phyloP scores from a whole-genome alignment of 352 stramenopile species.

The Phytophthora palmivora region DNA sequence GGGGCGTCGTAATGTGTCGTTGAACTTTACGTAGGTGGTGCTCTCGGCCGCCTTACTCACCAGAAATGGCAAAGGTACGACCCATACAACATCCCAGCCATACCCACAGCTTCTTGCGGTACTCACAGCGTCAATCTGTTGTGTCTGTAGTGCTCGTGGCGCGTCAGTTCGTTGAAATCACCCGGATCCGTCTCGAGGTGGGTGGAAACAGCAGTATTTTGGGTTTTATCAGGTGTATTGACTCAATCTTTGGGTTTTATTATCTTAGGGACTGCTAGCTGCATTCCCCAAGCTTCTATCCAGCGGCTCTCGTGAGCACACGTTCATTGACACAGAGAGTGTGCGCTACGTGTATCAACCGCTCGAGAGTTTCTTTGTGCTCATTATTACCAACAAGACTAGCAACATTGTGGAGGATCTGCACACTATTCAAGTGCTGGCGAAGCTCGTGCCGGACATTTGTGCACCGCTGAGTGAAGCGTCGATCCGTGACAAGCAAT shows the following conservation, averaged over 20 bases:
- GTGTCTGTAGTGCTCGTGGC: conserved; percentile 90
- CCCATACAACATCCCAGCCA: neutral
- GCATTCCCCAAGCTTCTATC: conserved; percentile 99
- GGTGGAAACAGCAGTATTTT: neutral
- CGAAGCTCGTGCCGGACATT: conserved; percentile 98
- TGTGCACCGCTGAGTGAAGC: conserved; percentile 94
- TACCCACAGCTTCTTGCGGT: neutral
- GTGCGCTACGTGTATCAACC: conserved; percentile 99
- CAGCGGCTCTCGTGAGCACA: conserved; percentile 95
- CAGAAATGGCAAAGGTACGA: conserved; percentile 93
- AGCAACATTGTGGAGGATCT: conserved; percentile 99
- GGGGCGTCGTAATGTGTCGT: conserved; percentile 17
- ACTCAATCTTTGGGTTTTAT: conserved; percentile 3
- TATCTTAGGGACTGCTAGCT: conserved; percentile 92
- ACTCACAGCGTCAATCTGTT: conserved; percentile 14
- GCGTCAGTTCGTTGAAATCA: conserved; percentile 99
- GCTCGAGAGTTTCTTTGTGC: conserved; percentile 97
- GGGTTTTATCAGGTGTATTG: neutral
- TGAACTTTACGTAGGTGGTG: conserved; percentile 85
- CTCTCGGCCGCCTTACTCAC: conserved; percentile 95
- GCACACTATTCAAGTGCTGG: conserved; percentile 97
- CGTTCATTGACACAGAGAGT: conserved; percentile 99
- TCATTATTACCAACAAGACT: conserved; percentile 99
- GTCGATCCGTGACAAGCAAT: conserved; percentile 96
- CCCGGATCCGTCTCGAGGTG: conserved; percentile 96